Base-by-base conservation (phyloP, 1,284 basidiomycete genomes). In the Papiliotrema fonsecae region DNA sequence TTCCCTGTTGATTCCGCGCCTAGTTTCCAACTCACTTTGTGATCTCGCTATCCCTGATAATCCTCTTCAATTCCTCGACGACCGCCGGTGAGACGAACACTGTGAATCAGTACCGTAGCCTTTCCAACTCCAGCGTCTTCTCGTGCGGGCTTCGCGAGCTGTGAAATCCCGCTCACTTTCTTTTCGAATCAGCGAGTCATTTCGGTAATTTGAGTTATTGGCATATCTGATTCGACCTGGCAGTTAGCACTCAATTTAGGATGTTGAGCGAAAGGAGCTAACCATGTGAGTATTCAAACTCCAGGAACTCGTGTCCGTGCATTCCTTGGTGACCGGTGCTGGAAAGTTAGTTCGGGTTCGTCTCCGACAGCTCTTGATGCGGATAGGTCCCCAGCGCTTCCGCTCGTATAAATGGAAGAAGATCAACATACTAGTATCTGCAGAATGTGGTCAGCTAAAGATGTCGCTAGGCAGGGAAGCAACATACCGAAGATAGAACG, bases 191-290 rank as follows among this genome's bases (percentile, higher is more conserved):
- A 98, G 77, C 69, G 86, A 88, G 76, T 98, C 96, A 65, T 97
- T 97, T 41, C 94, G 79, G 77, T 98, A 98, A 76, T 98, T 98
- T 19, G 92, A 97, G 80, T 98, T 98, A 80, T 98, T 97, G 55
- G 96, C 94, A 72, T 98, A 99, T 61, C 94, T 83, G 56, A 98
- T 80, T 51, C 94, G 84, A 7, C 94, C 72, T 74, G 27, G 24
- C 3, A 4, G 6, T 21, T 9, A 31, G 34, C 21, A 27, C 11
- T 6, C 19, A 3, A 18, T 32, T 7, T 18, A 16, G 22, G 22
- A 7, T 16, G 19, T 6, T 26, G 18, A 13, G 34, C 9, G 16
- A n/a, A 16, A 6, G n/a, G 28, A n/a, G 51, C 69, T 46, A 42
- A 71, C 72, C 96, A 74, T 94, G 87, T 11, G 88, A 87, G 77